Evolutionary conservation across 2,329 filamentous ascomycete genomes (phyloP).

Genomic region (Claviceps monticola): DNA sequence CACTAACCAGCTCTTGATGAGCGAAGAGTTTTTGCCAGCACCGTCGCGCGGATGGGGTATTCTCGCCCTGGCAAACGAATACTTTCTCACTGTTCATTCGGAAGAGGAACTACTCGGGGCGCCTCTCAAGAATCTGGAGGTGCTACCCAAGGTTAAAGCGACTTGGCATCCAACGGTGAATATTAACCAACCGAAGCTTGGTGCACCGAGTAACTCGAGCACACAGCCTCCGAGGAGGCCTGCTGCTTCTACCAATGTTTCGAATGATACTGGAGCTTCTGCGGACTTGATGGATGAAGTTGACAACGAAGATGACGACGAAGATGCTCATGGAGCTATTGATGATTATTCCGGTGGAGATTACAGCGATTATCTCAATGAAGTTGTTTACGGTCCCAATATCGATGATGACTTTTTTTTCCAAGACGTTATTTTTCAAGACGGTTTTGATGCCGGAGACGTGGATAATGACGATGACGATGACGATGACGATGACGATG

Average conservation of each 20-base stretch:
- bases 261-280: not conserved
- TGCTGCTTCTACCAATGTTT: not conserved
- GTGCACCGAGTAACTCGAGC: constrained; percentile 20
- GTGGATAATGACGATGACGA: constrained; percentile 9
- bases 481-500: constrained; percentile 6
- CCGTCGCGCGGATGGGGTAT: constrained; percentile 33
- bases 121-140: constrained; percentile 9
- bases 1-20: constrained; percentile 10
- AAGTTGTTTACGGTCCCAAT: too few relatives aligned
- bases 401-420: too few relatives aligned
- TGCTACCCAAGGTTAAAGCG: constrained; percentile 8
- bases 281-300: constrained; percentile 8
- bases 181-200: constrained; percentile 12
- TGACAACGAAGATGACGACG: too few relatives aligned
- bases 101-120: constrained; percentile 22
- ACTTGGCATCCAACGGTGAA: constrained; percentile 12
- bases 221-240: not conserved
- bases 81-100: constrained; percentile 25
- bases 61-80: constrained; percentile 28
- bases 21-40: constrained; percentile 16
- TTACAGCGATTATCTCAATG: too few relatives aligned
- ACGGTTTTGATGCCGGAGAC: too few relatives aligned
- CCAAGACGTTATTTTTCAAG: too few relatives aligned
- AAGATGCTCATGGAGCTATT: too few relatives aligned
- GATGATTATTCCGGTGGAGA: too few relatives aligned